phyloP scores from a whole-genome alignment of 768 basidiomycete genomes.

The Hygrophoropsis aurantiaca region DNA sequence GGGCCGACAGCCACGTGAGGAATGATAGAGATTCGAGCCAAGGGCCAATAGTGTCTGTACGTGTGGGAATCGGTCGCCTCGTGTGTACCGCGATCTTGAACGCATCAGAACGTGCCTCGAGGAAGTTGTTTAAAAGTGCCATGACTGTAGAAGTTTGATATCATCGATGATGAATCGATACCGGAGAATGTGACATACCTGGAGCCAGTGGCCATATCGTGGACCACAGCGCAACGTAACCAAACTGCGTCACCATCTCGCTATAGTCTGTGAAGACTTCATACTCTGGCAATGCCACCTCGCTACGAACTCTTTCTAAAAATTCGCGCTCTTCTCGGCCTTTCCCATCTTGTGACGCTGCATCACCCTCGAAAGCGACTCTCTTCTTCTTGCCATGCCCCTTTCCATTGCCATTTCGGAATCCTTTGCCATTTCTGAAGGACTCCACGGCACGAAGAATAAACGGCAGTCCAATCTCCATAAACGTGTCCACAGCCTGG shows the following conservation, averaged over 20 bases:
- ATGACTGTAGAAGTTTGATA: constrained; percentile 45
- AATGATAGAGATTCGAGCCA: constrained; percentile 90
- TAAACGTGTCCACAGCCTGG: constrained; percentile 75
- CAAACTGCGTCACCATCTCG: constrained; percentile 97
- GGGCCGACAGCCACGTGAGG: constrained; percentile 85
- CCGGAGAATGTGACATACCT: constrained; percentile 39
- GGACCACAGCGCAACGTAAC: constrained; percentile 89
- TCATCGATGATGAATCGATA: neutral
- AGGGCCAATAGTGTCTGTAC: constrained; percentile 89
- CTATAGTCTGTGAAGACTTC: constrained; percentile 84
- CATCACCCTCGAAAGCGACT: constrained; percentile 71
- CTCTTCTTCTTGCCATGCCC: constrained; percentile 53
- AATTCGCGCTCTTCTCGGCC: constrained; percentile 72
- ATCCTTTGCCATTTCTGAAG: constrained; percentile 46
- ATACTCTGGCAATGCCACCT: constrained; percentile 81
- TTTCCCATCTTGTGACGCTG: constrained; percentile 23
- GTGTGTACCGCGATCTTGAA: constrained; percentile 90
- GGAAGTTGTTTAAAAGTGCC: constrained; percentile 87
- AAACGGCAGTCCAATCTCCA: constrained; percentile 82
- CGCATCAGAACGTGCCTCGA: constrained; percentile 92
- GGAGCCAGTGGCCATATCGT: constrained; percentile 93
- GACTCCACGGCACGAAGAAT: constrained; percentile 59
- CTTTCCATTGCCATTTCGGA: constrained; percentile 20
- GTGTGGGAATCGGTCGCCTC: constrained; percentile 80
- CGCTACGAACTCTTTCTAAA: constrained; percentile 71